Conservation (phyloP, 768 basidiomycete genomes). For the Astraeus odoratus region DNA sequence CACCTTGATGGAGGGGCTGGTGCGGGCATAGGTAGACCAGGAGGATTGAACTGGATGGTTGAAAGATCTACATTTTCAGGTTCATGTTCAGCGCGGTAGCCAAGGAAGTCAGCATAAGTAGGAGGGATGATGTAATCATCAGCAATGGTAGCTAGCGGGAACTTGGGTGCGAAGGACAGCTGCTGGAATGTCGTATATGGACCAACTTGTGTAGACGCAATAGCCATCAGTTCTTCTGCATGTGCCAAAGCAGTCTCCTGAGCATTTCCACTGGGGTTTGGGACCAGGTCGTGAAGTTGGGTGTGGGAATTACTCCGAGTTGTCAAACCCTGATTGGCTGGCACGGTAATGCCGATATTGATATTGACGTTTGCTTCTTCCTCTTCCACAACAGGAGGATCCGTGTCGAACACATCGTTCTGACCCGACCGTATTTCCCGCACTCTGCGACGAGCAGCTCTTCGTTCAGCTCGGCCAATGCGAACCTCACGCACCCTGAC, state of each 20-base stretch:
- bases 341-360: slow-evolving; percentile 53
- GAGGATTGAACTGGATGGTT: slow-evolving; percentile 68
- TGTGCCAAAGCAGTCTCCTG: slow-evolving; percentile 35
- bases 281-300: slow-evolving; percentile 19
- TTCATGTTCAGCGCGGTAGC: slow-evolving; percentile 61
- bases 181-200: slow-evolving; percentile 93
- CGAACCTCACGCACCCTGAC: slow-evolving; percentile 92
- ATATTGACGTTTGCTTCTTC: slow-evolving; percentile 56
- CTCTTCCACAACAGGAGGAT: slow-evolving; percentile 38
- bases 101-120: slow-evolving; percentile 74
- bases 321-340: slow-evolving; percentile 33
- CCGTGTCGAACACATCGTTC: slow-evolving; percentile 37
- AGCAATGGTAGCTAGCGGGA: slow-evolving; percentile 83
- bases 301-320: slow-evolving; percentile 20
- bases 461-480: slow-evolving; percentile 80
- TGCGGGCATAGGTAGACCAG: slow-evolving; percentile 69
- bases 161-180: slow-evolving; percentile 74
- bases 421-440: slow-evolving; percentile 55
- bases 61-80: slow-evolving; percentile 46
- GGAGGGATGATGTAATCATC: slow-evolving; percentile 91
- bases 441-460: slow-evolving; percentile 76
- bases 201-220: slow-evolving; percentile 66
- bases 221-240: slow-evolving; percentile 59
- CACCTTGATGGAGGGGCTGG: slow-evolving; percentile 65
- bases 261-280: slow-evolving; percentile 24